These are phyloP conservation scores for Obba rivulosa DNA, from an alignment of 768 basidiomycete species.

Conservation along the genomic window DNA sequence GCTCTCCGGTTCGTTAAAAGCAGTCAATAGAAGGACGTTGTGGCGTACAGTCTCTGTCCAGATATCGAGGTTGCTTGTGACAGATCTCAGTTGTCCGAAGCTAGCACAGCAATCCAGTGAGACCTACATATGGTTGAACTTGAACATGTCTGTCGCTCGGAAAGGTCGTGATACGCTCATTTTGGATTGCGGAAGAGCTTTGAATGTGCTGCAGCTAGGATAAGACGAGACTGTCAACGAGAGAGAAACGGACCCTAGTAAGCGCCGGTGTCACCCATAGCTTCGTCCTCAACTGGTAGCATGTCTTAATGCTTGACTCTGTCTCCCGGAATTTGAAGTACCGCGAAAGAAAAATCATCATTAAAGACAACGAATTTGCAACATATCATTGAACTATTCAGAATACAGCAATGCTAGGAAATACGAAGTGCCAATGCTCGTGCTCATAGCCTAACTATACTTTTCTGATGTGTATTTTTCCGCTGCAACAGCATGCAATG, in stretches of 20 bases:
- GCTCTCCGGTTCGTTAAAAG: background rate
- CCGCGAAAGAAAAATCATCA: no score
- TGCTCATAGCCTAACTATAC: no score
- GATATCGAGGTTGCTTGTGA: constrained; percentile 78
- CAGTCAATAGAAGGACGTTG: background rate
- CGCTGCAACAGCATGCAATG: constrained; percentile 14
- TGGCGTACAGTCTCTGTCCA: constrained; percentile 89
- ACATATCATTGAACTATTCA: no score
- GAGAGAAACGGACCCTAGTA: no score
- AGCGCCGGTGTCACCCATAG: no score
- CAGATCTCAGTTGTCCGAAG: constrained; percentile 6
- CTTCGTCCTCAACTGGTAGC: no score
- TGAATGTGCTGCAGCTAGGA: background rate
- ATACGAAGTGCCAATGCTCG: no score
- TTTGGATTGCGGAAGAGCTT: background rate
- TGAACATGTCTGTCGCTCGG: constrained; percentile 84
- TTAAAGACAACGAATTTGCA: no score
- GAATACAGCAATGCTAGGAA: no score
- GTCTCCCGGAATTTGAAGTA: no score
- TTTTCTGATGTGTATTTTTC: constrained; percentile 4
- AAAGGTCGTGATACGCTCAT: constrained; percentile 90
- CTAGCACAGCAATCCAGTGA: background rate
- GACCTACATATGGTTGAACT: constrained; percentile 84
- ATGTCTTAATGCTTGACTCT: no score
- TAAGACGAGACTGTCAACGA: no score